Evolutionary conservation across 345 rosid genomes (phyloP).

Genomic region (Noccaea bulbosa): DNA sequence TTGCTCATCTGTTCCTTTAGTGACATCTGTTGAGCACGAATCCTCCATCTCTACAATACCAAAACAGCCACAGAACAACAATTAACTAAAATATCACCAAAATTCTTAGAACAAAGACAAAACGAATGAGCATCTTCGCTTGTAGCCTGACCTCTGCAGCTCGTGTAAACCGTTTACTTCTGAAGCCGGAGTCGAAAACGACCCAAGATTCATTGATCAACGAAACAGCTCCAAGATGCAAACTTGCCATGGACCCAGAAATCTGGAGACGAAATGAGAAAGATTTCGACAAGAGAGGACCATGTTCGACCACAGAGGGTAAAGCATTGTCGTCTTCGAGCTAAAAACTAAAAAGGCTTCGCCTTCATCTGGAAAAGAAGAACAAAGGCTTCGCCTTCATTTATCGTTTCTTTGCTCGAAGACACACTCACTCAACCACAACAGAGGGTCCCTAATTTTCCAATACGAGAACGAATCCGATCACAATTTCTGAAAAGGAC

Average conservation of each 20-base stretch:
- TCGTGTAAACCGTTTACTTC: slow-evolving; percentile 32
- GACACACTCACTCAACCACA: neutral
- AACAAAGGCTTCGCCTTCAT: slow-evolving; percentile 26
- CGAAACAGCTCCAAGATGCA: slow-evolving; percentile 21
- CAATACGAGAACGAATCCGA: neutral
- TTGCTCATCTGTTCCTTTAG: slow-evolving; percentile 17
- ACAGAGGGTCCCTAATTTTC: neutral
- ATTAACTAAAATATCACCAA: neutral
- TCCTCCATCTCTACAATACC: slow-evolving; percentile 34
- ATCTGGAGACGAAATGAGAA: neutral
- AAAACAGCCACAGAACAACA: slow-evolving; percentile 8
- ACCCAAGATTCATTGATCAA: slow-evolving; percentile 28
- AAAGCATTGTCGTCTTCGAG: slow-evolving; percentile 17
- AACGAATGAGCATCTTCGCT: neutral
- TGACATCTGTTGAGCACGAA: slow-evolving; percentile 32
- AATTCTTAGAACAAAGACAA: neutral
- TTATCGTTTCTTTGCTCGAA: neutral
- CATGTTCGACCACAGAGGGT: slow-evolving; percentile 27
- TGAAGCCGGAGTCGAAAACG: slow-evolving; percentile 12
- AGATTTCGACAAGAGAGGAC: neutral
- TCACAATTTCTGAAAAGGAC: neutral
- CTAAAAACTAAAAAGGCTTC: slow-evolving; percentile 7
- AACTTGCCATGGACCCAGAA: slow-evolving; percentile 37
- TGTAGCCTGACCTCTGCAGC: slow-evolving; percentile 24
- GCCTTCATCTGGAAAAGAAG: slow-evolving; percentile 27